A percentile compares a stretch with the other conserved stretches of the same genome.
Evolutionary conservation across 179 eudicot species (phyloP).

Genomic region (Drosera spatulata): DNA sequence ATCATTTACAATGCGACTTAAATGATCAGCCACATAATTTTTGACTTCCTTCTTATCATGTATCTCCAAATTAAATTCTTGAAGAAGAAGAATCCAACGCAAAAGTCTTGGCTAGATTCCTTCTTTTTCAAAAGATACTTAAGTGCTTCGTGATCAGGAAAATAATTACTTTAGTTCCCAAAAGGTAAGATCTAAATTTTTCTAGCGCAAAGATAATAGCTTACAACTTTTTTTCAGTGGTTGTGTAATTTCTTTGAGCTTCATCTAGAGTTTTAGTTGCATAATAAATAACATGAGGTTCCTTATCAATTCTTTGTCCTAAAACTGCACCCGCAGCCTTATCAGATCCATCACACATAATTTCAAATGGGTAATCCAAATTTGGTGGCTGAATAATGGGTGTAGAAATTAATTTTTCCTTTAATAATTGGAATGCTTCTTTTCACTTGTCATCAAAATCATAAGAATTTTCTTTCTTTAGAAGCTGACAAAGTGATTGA

Average conservation of each 20-base stretch:
- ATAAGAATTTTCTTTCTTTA: background rate
- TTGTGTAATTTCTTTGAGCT: background rate
- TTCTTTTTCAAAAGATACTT: background rate
- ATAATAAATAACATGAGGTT: background rate
- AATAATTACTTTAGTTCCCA: background rate
- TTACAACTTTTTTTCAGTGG: background rate
- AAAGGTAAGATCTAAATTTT: background rate
- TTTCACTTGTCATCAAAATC: background rate
- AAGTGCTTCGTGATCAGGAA: background rate
- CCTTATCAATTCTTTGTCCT: background rate
- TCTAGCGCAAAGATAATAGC: background rate
- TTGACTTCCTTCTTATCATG: background rate
- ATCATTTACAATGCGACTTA: background rate
- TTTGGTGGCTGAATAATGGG: background rate
- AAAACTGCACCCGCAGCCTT: background rate
- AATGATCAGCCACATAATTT: background rate
- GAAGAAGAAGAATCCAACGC: background rate
- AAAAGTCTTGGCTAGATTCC: background rate
- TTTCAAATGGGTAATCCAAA: background rate
- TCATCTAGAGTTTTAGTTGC: background rate
- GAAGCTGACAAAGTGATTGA: too few relatives aligned
- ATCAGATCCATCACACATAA: background rate
- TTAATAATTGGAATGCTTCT: background rate
- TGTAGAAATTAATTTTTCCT: too few relatives aligned
- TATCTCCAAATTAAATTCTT: background rate